phyloP scores from a whole-genome alignment of 352 stramenopile species.

The Phytophthora agathidicida region DNA sequence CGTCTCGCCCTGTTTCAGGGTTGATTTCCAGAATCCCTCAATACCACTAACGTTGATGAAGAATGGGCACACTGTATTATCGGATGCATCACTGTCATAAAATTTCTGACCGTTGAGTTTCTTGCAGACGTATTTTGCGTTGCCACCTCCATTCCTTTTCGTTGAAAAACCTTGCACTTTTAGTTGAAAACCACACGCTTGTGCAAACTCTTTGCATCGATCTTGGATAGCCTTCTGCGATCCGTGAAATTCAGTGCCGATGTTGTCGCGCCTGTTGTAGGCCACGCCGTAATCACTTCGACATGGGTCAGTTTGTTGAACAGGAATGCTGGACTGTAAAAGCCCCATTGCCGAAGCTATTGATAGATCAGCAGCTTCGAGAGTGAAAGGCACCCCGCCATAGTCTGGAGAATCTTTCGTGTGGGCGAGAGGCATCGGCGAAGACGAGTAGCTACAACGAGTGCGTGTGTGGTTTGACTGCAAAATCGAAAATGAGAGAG shows the following conservation, averaged over 20 bases:
- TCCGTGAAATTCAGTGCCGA: background rate
- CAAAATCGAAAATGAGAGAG: no score
- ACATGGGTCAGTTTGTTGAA: background rate
- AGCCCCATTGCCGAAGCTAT: background rate
- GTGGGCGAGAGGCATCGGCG: no score
- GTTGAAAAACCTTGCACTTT: background rate
- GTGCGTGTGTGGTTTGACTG: no score
- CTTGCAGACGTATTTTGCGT: conserved; percentile 26
- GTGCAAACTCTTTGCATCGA: background rate
- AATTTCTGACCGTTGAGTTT: conserved; percentile 10
- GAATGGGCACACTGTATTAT: background rate
- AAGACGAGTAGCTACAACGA: no score
- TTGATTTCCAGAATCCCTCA: conserved; percentile 7
- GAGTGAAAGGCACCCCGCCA: background rate
- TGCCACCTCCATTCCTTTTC: background rate
- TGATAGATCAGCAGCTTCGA: background rate
- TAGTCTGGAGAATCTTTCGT: no score
- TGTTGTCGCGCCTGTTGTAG: background rate
- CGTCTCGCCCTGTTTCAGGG: no score
- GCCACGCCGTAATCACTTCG: background rate
- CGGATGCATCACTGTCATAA: background rate
- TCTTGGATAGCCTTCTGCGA: conserved; percentile 2
- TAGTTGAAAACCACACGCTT: conserved; percentile 1
- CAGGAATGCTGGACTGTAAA: background rate
- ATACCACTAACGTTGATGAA: background rate